Evolutionary conservation across 140 eudicot species (phyloP).

Genomic region (Cichorium intybus): DNA sequence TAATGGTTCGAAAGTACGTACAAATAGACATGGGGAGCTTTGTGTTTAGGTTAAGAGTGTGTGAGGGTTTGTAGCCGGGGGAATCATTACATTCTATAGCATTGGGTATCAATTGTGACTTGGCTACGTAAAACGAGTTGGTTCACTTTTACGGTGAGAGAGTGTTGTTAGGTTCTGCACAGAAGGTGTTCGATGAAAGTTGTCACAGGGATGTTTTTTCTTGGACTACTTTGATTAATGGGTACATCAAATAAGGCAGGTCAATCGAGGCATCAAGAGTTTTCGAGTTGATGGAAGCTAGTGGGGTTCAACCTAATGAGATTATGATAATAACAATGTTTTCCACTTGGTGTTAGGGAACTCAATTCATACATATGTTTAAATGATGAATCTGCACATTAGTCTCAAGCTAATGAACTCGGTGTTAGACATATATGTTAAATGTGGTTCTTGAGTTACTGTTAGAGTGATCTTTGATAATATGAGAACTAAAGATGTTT

Average conservation of each 20-base stretch:
- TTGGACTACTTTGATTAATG: constrained; percentile 57
- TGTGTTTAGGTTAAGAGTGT: constrained; percentile 61
- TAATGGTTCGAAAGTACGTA: constrained; percentile 41
- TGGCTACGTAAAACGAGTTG: constrained; percentile 53
- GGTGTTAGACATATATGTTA: constrained; percentile 61
- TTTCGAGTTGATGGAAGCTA: constrained; percentile 21
- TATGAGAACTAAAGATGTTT: constrained; percentile 51
- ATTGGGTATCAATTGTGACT: constrained; percentile 46
- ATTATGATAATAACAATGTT: constrained; percentile 38
- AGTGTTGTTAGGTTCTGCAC: constrained; percentile 34
- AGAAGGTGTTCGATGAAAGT: constrained; percentile 49
- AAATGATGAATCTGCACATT: constrained; percentile 35
- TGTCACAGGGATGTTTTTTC: constrained; percentile 44
- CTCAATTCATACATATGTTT: constrained; percentile 29
- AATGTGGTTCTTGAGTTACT: constrained; percentile 53
- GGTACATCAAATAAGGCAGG: constrained; percentile 43
- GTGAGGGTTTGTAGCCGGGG: constrained; percentile 38
- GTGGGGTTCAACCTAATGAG: constrained; percentile 37
- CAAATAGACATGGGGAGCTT: constrained; percentile 56
- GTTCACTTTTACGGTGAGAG: constrained; percentile 48
- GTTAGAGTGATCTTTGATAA: constrained; percentile 48
- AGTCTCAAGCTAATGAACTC: constrained; percentile 42
- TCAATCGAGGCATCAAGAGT: constrained; percentile 36
- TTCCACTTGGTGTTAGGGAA: constrained; percentile 43
- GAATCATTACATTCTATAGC: constrained; percentile 45